These are phyloP conservation scores for Irpex rosettiformis DNA, from an alignment of 1,284 basidiomycete species.

Conservation along the genomic window DNA sequence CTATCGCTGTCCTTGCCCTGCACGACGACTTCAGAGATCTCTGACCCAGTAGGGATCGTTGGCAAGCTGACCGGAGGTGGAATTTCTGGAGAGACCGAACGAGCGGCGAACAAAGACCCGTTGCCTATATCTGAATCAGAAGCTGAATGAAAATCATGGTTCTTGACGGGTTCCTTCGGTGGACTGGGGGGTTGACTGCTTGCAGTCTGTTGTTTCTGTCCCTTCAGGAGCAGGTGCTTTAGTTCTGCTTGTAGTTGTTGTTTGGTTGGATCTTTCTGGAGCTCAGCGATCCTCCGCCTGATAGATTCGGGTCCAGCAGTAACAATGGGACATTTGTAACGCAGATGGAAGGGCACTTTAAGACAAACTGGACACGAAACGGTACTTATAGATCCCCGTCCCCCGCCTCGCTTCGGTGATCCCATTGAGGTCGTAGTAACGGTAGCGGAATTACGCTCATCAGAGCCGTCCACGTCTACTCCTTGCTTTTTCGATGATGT, in stretches of 20 bases:
- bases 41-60: conserved; percentile 24
- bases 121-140: not conserved
- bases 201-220: conserved; percentile 1
- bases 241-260: conserved; percentile 17
- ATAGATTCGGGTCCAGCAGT: conserved; percentile 18
- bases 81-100: conserved; percentile 7
- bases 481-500: no score
- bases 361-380: conserved; percentile 20
- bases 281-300: conserved; percentile 18
- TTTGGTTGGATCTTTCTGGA: conserved; percentile 14
- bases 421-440: no score
- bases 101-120: not conserved
- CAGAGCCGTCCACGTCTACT: no score
- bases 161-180: not conserved
- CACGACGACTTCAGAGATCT: conserved; percentile 28
- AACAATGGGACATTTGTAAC: conserved; percentile 21
- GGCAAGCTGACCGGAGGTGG: conserved; percentile 3
- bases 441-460: no score
- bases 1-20: conserved; percentile 28
- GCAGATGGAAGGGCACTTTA: conserved; percentile 16
- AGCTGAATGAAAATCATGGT: not conserved
- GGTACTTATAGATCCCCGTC: not conserved
- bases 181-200: not conserved
- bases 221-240: conserved; percentile 14
- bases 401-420: not conserved